Base-by-base conservation (phyloP, 345 rosid species). In the Citropsis articulata region DNA sequence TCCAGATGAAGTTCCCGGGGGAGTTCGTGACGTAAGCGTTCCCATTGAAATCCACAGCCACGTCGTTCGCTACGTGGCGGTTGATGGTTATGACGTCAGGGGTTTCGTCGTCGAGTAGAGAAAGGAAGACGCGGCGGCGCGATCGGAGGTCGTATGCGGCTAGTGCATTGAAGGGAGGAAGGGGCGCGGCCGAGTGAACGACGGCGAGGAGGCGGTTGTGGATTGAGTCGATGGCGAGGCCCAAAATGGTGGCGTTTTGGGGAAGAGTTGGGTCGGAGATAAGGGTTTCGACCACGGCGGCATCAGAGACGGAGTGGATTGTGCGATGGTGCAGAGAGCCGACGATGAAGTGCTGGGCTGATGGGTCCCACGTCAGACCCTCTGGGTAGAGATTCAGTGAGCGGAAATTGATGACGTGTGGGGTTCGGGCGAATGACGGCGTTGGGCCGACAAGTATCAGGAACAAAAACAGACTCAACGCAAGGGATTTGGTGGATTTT, bases 21-120 rank as follows among this genome's bases (percentile, higher is more conserved):
- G 98, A 87, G 77, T 94, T 89, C 24, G 98, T 94, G 84, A 94
- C 93, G 86, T 83, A 93, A 6, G 98, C 95, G 87, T 91, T 93
- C 27, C 98, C 95, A 0, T 82, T 77, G 85, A 79, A 90, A 67
- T 94, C 98, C 21, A 88, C 91, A 16, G 92, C 86, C 27, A 93
- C 97, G 71, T 85, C 98, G 77, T 93, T 93, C 0, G 98, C 95
- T 4, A 67, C 53, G 45, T 89, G 87, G 59, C 21, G 18, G 63
- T 42, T 59, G 63, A 70, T 63, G 28, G 66, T 13, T 40, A 69
- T 75, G 61, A 66, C 78, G 4, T 68, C 79, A 75, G 85, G 71
- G 64, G 79, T 74, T 5, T 82, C 72, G 33, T 67, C 73, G 0
- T 81, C 87, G 45, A 85, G 88, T 45, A 66, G 19, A 36, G 88